Evolutionary conservation across 208 protist species (phyloP), one percentile per base, ranked within the genome.

Genomic region (Vickermania spadyakhi): DNA sequence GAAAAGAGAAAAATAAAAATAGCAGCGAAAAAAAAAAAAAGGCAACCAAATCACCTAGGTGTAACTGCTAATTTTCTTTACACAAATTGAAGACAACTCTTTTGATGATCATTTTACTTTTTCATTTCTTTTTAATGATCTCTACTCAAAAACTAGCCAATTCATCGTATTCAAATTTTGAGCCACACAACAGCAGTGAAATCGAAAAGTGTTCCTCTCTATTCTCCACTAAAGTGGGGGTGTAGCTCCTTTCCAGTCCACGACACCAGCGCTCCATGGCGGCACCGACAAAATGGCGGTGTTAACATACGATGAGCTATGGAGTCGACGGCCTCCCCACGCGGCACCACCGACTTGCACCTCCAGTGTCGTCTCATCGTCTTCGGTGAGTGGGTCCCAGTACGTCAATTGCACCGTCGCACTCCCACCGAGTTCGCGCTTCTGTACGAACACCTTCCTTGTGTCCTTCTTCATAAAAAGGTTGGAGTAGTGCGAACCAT

Each of bases 401-500:
- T 81, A 94, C 22, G 79, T 70, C 3, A 92, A 52, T 26, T 92
- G 81, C 2, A 72, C 57, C 1, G 72, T 64, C 1, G 68, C 76
- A 54, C 31, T 66, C 31, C 73, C 74, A 30, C 81, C 77, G 1
- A 83, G 50, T 28, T 60, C 56, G 27, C 66, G 58, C 58, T 80
- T 79, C 55, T 89, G 73, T 64, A 77, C 67, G 53, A 88, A 75
- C 27, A 74, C 56, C 28, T 67, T 68, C 23, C 81, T 75, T n/a
- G 64, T 75, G 55, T 92, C 84, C 26, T 73, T 77, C 26, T 75
- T 73, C 68, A 90, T 77, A 60, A 86, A 96, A 23, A 90, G 36
- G 51, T 86, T 83, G 5, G 59, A 66, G 71, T 80, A 93, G 67
- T 79, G 72, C 14, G 59, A 66, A 11, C 62, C 50, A 62, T 84